Base-by-base conservation (phyloP, 306 rosid genomes). In the Mimosa bimucronata region DNA sequence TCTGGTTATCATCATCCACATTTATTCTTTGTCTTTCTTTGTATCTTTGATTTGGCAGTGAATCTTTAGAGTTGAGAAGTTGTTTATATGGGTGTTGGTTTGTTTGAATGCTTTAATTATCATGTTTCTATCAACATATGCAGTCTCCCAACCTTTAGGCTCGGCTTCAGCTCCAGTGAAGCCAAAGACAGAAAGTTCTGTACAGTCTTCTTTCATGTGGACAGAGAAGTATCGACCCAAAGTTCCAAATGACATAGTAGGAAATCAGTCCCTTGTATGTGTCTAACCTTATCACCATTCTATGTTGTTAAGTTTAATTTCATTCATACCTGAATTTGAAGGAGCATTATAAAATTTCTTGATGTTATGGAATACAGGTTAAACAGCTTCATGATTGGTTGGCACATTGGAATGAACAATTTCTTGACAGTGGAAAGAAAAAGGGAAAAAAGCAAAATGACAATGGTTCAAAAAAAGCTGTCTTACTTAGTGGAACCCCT, bases 331-430 rank as follows among this genome's bases (percentile, higher is more conserved):
- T 69, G 31, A 41, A 50, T 83, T 77, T 77, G 48, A 31, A 44
- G 46, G 48, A 45, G 67, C 40, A 45, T 52, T 87, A 50, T 67
- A 55, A 23, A 71, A 67, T 79, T 86, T 67, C 80, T 62, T 79
- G 72, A 83, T 85, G 41, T 74, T 77, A 71, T 81, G 81, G 18
- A 75, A 50, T 81, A 71, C 87, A 95, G 99, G 96, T 95, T 79
- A 86, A 89, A 66, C 98, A 90, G 81, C 97, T 93, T 76, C 96
- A 87, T 62, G 94, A 83, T 84, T 95, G 99, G 99, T 87, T 95
- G 87, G 86, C 83, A 72, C 80, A 84, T 81, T 95, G 99, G 99
- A 82, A 88, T n/a, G 92, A 89, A 41, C 92, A 93, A 65, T 95
- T 95, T 88, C 90, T 86, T 69, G 91, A 85, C 74, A 69, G 78